These are phyloP conservation scores for Plasmodium inui DNA, from an alignment of 169 alveolate genomes.

Conservation along the genomic window DNA sequence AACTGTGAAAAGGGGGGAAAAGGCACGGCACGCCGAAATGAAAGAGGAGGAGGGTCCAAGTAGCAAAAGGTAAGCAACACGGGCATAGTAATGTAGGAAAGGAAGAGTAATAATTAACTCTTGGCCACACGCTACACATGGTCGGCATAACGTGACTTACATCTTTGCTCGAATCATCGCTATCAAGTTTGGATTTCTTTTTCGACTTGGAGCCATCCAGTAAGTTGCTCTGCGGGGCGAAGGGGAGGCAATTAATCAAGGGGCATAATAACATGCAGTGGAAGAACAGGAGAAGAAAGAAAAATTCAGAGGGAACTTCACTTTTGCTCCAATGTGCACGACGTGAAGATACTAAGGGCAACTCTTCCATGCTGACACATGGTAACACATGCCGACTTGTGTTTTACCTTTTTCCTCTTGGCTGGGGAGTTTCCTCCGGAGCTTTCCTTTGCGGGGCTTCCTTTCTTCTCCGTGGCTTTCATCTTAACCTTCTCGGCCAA, in stretches of 20 bases:
- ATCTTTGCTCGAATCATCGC: conserved; percentile 29
- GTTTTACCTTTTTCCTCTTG: conserved; percentile 34
- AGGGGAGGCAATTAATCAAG: not conserved
- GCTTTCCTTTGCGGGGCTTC: not conserved
- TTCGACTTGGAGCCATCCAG: conserved; percentile 34
- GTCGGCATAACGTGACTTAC: conserved; percentile 5
- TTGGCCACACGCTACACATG: not conserved
- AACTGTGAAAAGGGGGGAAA: conserved; percentile 1
- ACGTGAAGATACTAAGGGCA: not conserved
- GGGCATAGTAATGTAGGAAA: not conserved
- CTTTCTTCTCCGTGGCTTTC: conserved; percentile 26
- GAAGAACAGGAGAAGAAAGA: not conserved
- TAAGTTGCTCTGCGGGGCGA: conserved; percentile 25
- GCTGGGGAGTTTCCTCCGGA: conserved; percentile 12
- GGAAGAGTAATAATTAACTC: not conserved
- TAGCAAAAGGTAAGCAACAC: not conserved
- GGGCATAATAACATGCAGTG: not conserved
- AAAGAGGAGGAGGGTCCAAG: not conserved
- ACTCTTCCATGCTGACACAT: not conserved
- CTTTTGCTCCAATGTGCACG: not conserved
- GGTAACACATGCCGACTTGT: not conserved
- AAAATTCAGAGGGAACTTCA: not conserved
- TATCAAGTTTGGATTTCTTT: conserved; percentile 3
- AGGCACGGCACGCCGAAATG: not conserved
- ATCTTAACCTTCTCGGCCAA: conserved; percentile 53